Base-by-base conservation (phyloP, 768 basidiomycete genomes). In the Tulasnella sp. region DNA sequence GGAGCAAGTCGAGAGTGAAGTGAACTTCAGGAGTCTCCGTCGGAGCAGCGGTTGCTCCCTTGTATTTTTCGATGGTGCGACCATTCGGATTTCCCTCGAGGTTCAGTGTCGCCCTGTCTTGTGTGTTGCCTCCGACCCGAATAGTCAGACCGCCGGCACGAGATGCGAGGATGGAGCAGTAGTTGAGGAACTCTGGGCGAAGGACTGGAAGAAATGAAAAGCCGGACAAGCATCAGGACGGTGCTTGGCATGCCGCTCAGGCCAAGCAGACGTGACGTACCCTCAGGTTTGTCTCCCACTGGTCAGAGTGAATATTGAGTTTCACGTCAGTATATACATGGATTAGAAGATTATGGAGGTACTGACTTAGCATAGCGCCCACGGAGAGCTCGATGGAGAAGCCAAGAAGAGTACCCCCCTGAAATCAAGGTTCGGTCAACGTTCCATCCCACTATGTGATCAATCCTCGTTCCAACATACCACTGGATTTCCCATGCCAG, bases 21-120 rank as follows among this genome's bases (percentile, higher is more conserved):
- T 87, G 79, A 35, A 91, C 84, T 11, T 89, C 83, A 2, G 89
- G 87, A n/a, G 91, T 93, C 59, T 84, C 82, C 1, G 89, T 91
- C 85, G 40, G 14, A 11, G n/a, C 44, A 12, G 39, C n/a, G 39
- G 16, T 29, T 14, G 39, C 26, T 17, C 36, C 67, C 16, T 63
- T 44, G 67, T 17, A 12, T 35, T 69, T 69, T 6, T 14, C 67
- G 67, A 69, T 69, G 16, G 44, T 69, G 7, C 29, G 26, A 7
- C 67, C 67, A n/a, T 6, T 17, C 17, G 67, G 67, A 22, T 22
- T 19, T 11, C 40, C n/a, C n/a, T 69, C 36, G 7, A 52, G 5
- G 12, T 52, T 42, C 16, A 69, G 67, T 35, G 36, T 41, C 16
- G 40, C 67, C 52, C 32, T 73, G 17, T 86, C 85, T 75, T 86